A percentile compares a stretch with the other conserved stretches of the same genome.
These are phyloP conservation scores for Pythium grandisporangium DNA, from an alignment of 352 stramenopile genomes.

Conservation along the genomic window DNA sequence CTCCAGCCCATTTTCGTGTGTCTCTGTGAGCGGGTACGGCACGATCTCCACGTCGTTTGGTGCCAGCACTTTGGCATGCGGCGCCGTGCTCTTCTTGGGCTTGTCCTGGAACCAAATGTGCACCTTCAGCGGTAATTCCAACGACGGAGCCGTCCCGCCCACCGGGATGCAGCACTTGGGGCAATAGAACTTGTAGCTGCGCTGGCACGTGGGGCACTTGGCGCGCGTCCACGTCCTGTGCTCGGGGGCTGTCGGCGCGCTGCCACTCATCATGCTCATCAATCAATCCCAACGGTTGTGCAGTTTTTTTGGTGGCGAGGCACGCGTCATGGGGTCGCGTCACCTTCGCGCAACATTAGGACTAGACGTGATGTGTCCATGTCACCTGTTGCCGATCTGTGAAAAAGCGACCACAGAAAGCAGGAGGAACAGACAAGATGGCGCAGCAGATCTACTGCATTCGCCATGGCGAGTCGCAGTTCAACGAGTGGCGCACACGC, in stretches of 20 bases:
- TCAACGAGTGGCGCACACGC: constrained; percentile 77
- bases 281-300: constrained; percentile 1
- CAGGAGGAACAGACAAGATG: no score
- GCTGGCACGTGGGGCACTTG: constrained; percentile 50
- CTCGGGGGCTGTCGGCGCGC: background rate
- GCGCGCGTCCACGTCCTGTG: constrained; percentile 36
- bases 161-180: constrained; percentile 58
- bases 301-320: constrained; percentile 2
- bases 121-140: constrained; percentile 63
- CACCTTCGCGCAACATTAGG: constrained; percentile 18
- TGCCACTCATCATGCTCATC: constrained; percentile 1
- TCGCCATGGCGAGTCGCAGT: constrained; percentile 82
- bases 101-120: constrained; percentile 87
- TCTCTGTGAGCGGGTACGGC: constrained; percentile 28
- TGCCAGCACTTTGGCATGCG: constrained; percentile 76
- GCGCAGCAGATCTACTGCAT: constrained; percentile 84
- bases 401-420: no score
- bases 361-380: no score
- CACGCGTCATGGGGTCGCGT: constrained; percentile 5
- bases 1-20: constrained; percentile 9
- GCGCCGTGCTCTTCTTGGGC: constrained; percentile 82
- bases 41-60: constrained; percentile 66
- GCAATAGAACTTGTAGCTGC: constrained; percentile 86
- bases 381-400: no score
- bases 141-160: constrained; percentile 40